Evolutionary conservation across 495 filamentous ascomycete species (phyloP), one percentile per base, ranked within the genome.

Genomic region (Geoglossum glabrum): DNA sequence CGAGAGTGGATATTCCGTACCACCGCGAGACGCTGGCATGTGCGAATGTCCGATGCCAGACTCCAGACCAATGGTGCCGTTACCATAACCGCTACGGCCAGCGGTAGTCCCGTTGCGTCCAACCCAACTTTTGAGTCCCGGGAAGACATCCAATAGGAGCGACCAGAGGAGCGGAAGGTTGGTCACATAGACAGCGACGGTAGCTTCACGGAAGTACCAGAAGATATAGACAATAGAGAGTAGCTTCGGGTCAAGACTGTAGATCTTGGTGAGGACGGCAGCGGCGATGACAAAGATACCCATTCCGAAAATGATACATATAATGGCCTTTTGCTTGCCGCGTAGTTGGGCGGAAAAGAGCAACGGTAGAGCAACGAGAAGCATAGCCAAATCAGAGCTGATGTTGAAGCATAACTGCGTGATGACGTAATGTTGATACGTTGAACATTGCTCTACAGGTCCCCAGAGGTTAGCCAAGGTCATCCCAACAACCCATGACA

Each of bases 341-440:
- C 70, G 69, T 40, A 77, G 60, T 31, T 64, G 67, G 15, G 69
- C 65, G 19, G 61, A 61, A 8, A 68, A 46, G 27, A 77, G 55
- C 0, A 76, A 60, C 0, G 73, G 73, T 9, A 77, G 54, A 2
- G 72, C 68, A 47, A 77, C 70, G 33, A 61, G 49, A 25, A 78
- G 66, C 61, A 77, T 73, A 60, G 72, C 62, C 0, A 74, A 0
- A 59, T 77, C 75, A 10, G 73, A 74, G 55, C 64, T 66, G 56
- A 78, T 73, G 60, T 78, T 78, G 66, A 76, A 76, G 52, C 62
- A 61, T 4, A 64, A 71, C 61, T 78, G 69, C 8, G 75, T 63
- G 61, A 79, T 76, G 59, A 72, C 70, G 62, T 77, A 78, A 62
- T 76, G 66, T 45, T 75, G 70, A 55, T 73, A 77, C 10, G 71